Base-by-base conservation (phyloP, 2,329 filamentous ascomycete species). In the Penicillium aurantiogriseum region DNA sequence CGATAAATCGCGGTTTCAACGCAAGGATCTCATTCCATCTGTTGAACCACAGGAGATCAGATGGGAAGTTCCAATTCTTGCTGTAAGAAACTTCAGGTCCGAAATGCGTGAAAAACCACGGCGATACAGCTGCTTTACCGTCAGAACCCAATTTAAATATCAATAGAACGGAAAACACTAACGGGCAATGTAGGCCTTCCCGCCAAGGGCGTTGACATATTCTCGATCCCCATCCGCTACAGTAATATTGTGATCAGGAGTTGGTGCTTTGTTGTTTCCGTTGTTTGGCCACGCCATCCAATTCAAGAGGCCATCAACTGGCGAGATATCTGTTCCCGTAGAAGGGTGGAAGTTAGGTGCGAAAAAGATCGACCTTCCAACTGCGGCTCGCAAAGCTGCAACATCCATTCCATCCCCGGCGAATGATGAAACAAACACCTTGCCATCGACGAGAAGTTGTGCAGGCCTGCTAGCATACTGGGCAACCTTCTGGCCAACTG, bases 361-460 rank as follows among this genome's bases (percentile, higher is more conserved):
- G 54, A 79, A 82, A 64, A 76, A 82, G 35, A 82, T 70, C 11
- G 77, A 69, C 5, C 67, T 65, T 4, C 78, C 79, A 1, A 77
- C 77, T 23, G 77, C 76, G 1, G 71, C 63, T 21, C 75, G 69
- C 51, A 83, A 68, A 3, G 73, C 71, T 5, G 67, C 67, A 7
- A 79, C 74, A 57, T 82, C 74, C 1, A 82, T 66, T 0, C 77
- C 76, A 47, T 81, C 77, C 1, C 80, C 79, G 2, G 75, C 76
- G 61, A 85, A 85, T 0, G 81, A 83, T 0, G 82, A 84, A 2
- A 79, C 82, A 56, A 84, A 81, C 5, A 80, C 71, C 58, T 80
- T 79, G 52, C 72, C 71, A 38, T 82, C 77, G 33, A 83, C 77
- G 51, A 72, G 73, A 38, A 83, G 77, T 64, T 84, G 80, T 2